phyloP scores from a whole-genome alignment of 2,329 filamentous ascomycete genomes.

The Aschersonia sp. region DNA sequence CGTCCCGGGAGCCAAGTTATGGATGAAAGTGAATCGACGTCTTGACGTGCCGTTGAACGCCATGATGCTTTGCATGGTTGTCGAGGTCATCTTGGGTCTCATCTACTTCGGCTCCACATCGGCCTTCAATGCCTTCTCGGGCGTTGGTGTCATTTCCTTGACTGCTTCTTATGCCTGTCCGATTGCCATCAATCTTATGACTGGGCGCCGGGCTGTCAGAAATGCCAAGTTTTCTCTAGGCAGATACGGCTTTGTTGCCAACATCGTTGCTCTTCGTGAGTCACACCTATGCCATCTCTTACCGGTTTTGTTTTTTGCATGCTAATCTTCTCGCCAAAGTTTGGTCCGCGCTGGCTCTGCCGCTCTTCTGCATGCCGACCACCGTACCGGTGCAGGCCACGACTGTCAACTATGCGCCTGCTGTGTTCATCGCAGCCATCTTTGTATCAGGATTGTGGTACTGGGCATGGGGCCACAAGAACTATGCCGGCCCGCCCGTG shows the following conservation, averaged over 20 bases:
- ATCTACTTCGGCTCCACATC: constrained; percentile 57
- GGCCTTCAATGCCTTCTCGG: constrained; percentile 61
- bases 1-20: constrained; percentile 46
- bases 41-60: constrained; percentile 55
- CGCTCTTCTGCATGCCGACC: constrained; percentile 62
- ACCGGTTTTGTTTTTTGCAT: constrained; percentile 3
- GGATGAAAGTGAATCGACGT: constrained; percentile 45
- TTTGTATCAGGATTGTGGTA: constrained; percentile 52
- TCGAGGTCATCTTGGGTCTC: constrained; percentile 48
- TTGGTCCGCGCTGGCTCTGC: constrained; percentile 55
- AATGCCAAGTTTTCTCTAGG: constrained; percentile 48
- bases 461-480: constrained; percentile 52
- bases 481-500: constrained; percentile 51
- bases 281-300: background rate
- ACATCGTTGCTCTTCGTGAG: constrained; percentile 33
- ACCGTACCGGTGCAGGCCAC: constrained; percentile 40
- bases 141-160: constrained; percentile 55
- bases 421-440: constrained; percentile 56
- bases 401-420: constrained; percentile 60
- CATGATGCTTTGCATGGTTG: constrained; percentile 56
- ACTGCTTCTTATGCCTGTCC: constrained; percentile 56
- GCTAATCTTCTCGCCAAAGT: constrained; percentile 18
- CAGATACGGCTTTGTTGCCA: constrained; percentile 43
- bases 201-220: constrained; percentile 43
- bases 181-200: constrained; percentile 48